phyloP scores from a whole-genome alignment of 2,329 filamentous ascomycete species.

The Fusarium sp. region DNA sequence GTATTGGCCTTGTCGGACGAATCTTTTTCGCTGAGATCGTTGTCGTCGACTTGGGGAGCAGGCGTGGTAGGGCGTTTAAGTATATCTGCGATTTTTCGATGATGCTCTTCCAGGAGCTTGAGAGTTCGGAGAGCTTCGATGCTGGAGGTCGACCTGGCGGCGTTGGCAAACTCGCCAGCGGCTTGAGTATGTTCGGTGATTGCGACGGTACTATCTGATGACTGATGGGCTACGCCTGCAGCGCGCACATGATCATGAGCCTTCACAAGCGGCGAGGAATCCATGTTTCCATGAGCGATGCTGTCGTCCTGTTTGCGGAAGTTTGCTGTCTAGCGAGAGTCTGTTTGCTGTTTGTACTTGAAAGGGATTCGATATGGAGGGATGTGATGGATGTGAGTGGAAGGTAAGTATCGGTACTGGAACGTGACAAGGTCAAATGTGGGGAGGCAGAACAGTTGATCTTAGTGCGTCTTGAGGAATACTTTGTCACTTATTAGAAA shows the following conservation, averaged over 20 bases:
- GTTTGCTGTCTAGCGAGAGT: background rate
- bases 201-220: slow-evolving; percentile 80
- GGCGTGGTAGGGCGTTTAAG: slow-evolving; percentile 74
- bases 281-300: slow-evolving; percentile 48
- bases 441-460: slow-evolving; percentile 26
- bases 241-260: slow-evolving; percentile 91
- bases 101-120: slow-evolving; percentile 86
- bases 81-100: slow-evolving; percentile 83
- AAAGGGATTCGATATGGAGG: background rate
- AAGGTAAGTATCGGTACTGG: slow-evolving; percentile 5
- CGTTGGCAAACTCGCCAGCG: slow-evolving; percentile 87
- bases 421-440: slow-evolving; percentile 40
- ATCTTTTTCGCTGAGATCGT: slow-evolving; percentile 47
- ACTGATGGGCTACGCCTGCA: slow-evolving; percentile 80
- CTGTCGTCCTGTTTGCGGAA: background rate
- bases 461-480: background rate
- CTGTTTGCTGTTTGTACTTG: slow-evolving; percentile 7
- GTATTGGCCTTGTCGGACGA: slow-evolving; percentile 41
- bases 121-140: slow-evolving; percentile 84
- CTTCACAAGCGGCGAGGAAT: slow-evolving; percentile 60
- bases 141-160: slow-evolving; percentile 75
- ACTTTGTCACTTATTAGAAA: background rate
- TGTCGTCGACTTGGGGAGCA: slow-evolving; percentile 49
- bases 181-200: slow-evolving; percentile 89
- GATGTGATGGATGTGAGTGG: background rate